These are phyloP conservation scores for Diaporthe ampelina DNA, from an alignment of 2,329 filamentous ascomycete genomes.

Conservation along the genomic window DNA sequence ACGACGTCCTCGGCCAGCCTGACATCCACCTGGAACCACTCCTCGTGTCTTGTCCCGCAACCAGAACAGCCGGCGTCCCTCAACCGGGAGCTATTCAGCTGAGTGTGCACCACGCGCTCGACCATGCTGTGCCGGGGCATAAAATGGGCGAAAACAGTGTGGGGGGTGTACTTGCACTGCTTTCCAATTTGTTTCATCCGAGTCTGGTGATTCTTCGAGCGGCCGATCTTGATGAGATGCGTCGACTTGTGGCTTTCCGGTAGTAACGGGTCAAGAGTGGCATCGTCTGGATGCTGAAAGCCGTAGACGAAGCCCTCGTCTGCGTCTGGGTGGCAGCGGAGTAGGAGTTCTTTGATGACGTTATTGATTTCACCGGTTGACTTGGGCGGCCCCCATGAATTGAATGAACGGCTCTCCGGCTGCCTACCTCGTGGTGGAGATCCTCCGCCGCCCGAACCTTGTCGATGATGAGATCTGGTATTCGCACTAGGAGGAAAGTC, in stretches of 20 bases:
- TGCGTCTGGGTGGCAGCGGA: not conserved
- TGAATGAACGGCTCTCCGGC: not conserved
- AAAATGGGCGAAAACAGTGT: slow-evolving; percentile 39
- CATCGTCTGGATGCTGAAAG: slow-evolving; percentile 45
- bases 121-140: slow-evolving; percentile 47
- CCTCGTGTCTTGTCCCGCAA: slow-evolving; percentile 45
- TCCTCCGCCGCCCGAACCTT: slow-evolving; percentile 18
- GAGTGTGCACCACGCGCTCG: slow-evolving; percentile 49
- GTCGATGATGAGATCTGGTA: not conserved
- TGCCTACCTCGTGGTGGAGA: slow-evolving; percentile 15
- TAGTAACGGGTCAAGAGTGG: slow-evolving; percentile 28
- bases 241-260: not conserved
- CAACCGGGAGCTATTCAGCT: slow-evolving; percentile 47
- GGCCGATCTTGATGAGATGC: slow-evolving; percentile 51
- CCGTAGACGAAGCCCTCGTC: slow-evolving; percentile 46
- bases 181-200: slow-evolving; percentile 47
- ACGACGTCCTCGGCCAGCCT: slow-evolving; percentile 42
- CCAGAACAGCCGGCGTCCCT: slow-evolving; percentile 46
- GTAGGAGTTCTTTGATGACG: slow-evolving; percentile 36
- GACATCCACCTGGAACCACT: slow-evolving; percentile 49
- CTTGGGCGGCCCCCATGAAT: slow-evolving; percentile 18
- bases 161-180: slow-evolving; percentile 47
- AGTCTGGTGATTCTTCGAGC: slow-evolving; percentile 41
- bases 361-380: slow-evolving; percentile 34
- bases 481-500: slow-evolving; percentile 6